Evolutionary conservation across 371 early-diverging fungal genomes (phyloP).

Genomic region (Syncephalis plumigaleata): DNA sequence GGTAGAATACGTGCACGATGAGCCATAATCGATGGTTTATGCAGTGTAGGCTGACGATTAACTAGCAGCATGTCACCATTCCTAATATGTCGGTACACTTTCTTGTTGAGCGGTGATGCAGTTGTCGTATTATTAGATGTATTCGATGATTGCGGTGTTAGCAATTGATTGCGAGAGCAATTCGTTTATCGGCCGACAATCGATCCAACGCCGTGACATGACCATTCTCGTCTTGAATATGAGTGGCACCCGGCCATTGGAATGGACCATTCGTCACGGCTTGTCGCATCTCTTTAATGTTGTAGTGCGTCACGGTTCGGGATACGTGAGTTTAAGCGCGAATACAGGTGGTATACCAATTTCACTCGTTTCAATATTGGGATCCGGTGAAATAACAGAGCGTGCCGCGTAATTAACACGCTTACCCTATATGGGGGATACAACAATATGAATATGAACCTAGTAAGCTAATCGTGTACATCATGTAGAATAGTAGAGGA

Average conservation of each 20-base stretch:
- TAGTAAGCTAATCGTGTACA: not conserved
- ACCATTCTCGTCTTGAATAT: slow-evolving; percentile 89
- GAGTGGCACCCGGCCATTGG: slow-evolving; percentile 96
- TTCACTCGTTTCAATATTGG: slow-evolving; percentile 96
- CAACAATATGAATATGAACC: not conserved
- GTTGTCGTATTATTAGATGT: slow-evolving; percentile 14
- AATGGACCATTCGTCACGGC: slow-evolving; percentile 98
- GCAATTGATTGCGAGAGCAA: slow-evolving; percentile 92
- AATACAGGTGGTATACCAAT: slow-evolving; percentile 98
- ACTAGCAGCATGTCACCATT: slow-evolving; percentile 96
- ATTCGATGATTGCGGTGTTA: slow-evolving; percentile 52
- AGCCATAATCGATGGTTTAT: slow-evolving; percentile 99
- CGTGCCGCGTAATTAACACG: slow-evolving; percentile 99
- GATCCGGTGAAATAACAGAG: slow-evolving; percentile 99
- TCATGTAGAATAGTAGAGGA: not conserved
- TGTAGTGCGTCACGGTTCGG: slow-evolving; percentile 97
- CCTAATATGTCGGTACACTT: slow-evolving; percentile 91
- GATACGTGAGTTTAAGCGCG: slow-evolving; percentile 94
- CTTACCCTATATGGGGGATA: slow-evolving; percentile 79
- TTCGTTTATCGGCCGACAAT: slow-evolving; percentile 76
- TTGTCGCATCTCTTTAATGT: slow-evolving; percentile 76
- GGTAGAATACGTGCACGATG: slow-evolving; percentile 95
- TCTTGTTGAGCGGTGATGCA: slow-evolving; percentile 60
- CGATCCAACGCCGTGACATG: slow-evolving; percentile 57
- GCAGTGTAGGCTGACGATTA: slow-evolving; percentile 99